phyloP scores from a whole-genome alignment of 345 rosid species.

The Isatis tinctoria region DNA sequence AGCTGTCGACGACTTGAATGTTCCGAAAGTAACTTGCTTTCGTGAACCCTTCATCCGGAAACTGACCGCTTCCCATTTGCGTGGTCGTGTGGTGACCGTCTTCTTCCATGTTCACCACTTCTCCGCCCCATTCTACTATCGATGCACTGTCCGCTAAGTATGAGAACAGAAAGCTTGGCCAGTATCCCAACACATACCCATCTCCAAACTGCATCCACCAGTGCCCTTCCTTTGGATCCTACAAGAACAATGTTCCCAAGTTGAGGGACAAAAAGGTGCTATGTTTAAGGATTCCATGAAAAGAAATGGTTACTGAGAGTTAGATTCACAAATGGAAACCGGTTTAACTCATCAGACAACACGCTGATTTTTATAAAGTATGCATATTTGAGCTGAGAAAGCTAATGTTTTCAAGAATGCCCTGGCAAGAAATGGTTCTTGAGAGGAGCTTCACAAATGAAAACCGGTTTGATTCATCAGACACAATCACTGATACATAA shows the following conservation, averaged over 20 bases:
- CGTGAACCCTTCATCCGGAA: constrained; percentile 59
- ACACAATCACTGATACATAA: neutral
- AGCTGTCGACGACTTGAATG: constrained; percentile 56
- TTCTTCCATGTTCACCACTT: constrained; percentile 60
- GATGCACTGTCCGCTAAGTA: constrained; percentile 66
- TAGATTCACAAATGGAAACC: too few species aligned
- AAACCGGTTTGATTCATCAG: neutral
- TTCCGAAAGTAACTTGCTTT: constrained; percentile 64
- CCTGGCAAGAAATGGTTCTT: too few species aligned
- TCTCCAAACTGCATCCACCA: constrained; percentile 84
- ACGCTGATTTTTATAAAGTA: too few species aligned
- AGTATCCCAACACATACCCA: constrained; percentile 55
- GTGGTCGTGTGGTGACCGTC: constrained; percentile 65
- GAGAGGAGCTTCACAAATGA: too few species aligned
- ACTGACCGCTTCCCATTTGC: constrained; percentile 72
- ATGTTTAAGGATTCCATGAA: too few species aligned
- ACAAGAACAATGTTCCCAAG: neutral
- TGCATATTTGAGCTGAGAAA: too few species aligned
- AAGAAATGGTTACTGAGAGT: too few species aligned
- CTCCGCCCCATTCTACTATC: constrained; percentile 78
- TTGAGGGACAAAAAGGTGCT: too few species aligned
- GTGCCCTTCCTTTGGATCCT: constrained; percentile 73
- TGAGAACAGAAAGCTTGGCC: constrained; percentile 64
- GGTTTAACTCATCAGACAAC: too few species aligned
- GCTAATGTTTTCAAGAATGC: too few species aligned